Evolutionary conservation across 2,329 filamentous ascomycete species (phyloP), one percentile per base, ranked within the genome.

Genomic region (Fusarium armeniacum): DNA sequence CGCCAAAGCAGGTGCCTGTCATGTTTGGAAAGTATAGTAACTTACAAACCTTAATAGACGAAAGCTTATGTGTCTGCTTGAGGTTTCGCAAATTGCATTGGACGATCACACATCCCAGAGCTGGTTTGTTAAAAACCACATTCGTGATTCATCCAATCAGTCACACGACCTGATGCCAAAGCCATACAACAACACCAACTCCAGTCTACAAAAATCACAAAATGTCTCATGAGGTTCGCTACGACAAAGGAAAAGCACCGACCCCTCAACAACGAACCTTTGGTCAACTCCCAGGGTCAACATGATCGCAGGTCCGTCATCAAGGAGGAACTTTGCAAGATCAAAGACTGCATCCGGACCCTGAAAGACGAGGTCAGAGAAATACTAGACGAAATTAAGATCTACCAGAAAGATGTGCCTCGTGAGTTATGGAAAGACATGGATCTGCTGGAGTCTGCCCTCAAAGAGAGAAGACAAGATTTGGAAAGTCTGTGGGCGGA

Each of bases 241-340:
- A n/a, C 18, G 2, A 22, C n/a, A 15, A 20, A 7, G 13, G 3
- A 40, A 20, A 12, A 22, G 12, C 20, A 22, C 4, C 2, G 12
- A 20, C 13, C 6, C 12, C 1, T 11, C 8, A 1, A 4, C n/a
- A 20, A 22, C 12, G 3, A 15, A 33, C 8, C n/a, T 20, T 22
- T 13, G n/a, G 5, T 12, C 5, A 28, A 1, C n/a, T 0, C 20
- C 20, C 20, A 20, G 20, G 5, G 0, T n/a, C 8, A 20, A 13
- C 36, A n/a, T 3, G 6, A 20, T 15, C 28, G 44, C 28, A 32
- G 12, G 13, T 46, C 7, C 28, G 11, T 16, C 6, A 32, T 20
- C 1, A 15, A 22, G 7, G 4, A 32, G 18, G 8, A 32, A 18
- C n/a, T 46, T 5, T n/a, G 28, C 7, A 5, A 20, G 12, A 20